phyloP scores from a whole-genome alignment of 306 rosid genomes.

The Lathyrus sativus region DNA sequence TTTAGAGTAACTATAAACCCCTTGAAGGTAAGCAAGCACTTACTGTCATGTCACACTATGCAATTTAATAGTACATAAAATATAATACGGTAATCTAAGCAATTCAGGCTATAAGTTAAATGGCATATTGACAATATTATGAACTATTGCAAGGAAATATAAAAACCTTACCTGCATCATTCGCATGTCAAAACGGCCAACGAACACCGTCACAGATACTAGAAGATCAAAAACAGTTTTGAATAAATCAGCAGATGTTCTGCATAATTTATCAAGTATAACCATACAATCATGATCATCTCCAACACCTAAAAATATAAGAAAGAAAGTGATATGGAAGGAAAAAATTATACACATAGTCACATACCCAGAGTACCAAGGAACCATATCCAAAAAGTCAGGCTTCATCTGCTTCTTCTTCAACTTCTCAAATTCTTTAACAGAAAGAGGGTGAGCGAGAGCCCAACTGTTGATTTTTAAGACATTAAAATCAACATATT shows the following conservation, averaged over 20 bases:
- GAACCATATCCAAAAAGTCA: constrained; percentile 95
- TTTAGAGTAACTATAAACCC: constrained; percentile 20
- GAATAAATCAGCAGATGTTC: constrained; percentile 98
- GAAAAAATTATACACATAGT: constrained; percentile 1
- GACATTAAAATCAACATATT: constrained; percentile 29
- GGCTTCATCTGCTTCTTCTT: constrained; percentile 96
- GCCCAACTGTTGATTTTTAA: constrained; percentile 78
- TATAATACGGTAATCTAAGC: constrained; percentile 3
- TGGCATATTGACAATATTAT: constrained; percentile 19
- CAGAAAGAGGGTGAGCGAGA: constrained; percentile 86
- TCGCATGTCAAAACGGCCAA: constrained; percentile 99
- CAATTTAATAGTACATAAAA: constrained; percentile 13
- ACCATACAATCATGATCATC: constrained; percentile 37
- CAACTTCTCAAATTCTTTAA: constrained; percentile 73
- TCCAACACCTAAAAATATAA: constrained; percentile 27
- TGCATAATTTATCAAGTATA: constrained; percentile 52
- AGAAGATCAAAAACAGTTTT: constrained; percentile 96
- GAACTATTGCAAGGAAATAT: constrained; percentile 4
- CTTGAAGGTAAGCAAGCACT: constrained; percentile 29
- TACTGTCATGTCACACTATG: background rate
- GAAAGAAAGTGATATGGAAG: constrained; percentile 3
- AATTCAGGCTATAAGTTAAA: constrained; percentile 27
- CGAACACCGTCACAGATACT: constrained; percentile 94
- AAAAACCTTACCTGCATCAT: constrained; percentile 90
- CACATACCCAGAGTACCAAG: constrained; percentile 95